Evolutionary conservation across 2,329 filamentous ascomycete species (phyloP), one percentile per base, ranked within the genome.

Genomic region (Rugonectria rugulosa): DNA sequence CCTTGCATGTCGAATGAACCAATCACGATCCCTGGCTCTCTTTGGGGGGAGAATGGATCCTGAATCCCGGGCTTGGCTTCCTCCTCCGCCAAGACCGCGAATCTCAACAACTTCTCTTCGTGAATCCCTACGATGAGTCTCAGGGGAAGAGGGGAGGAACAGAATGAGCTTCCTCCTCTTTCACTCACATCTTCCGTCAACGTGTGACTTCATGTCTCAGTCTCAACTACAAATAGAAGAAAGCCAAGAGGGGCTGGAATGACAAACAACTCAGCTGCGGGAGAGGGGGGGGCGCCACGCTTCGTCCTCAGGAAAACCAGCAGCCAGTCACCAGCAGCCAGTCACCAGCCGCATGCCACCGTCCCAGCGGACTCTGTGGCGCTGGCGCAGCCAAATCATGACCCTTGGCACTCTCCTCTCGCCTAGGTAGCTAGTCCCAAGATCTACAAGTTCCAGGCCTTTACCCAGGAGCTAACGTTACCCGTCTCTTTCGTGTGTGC

Each of bases 351-450:
- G 46, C 42, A 31, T 36, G 15, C 48, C 20, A 4, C 7, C 8
- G 7, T 36, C 8, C n/a, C 15, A 14, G 36, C 15, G 48, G 12
- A 12, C 32, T 14, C 38, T 29, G 40, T 54, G 55, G 55, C 50
- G 45, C 27, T 26, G 38, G 45, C 44, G 32, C 31, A 53, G 54
- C n/a, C 48, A 57, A 53, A 57, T 57, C 48, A 47, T 24, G 24
- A 41, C 29, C 29, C 17, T 19, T 23, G 15, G 11, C 40, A 8
- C n/a, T n/a, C 11, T 26, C 10, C 12, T n/a, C 11, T 26, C 26
- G 31, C 10, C 8, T 15, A 5, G 23, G n/a, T 32, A 14, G 29
- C 29, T 11, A 32, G 29, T 10, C 10, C 29, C 10, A 32, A 32
- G 6, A 14, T 9, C 10, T n/a, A n/a, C n/a, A n/a, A 11, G 29